Base-by-base conservation (phyloP, 1,284 basidiomycete genomes). In the Tremellales sp. region DNA sequence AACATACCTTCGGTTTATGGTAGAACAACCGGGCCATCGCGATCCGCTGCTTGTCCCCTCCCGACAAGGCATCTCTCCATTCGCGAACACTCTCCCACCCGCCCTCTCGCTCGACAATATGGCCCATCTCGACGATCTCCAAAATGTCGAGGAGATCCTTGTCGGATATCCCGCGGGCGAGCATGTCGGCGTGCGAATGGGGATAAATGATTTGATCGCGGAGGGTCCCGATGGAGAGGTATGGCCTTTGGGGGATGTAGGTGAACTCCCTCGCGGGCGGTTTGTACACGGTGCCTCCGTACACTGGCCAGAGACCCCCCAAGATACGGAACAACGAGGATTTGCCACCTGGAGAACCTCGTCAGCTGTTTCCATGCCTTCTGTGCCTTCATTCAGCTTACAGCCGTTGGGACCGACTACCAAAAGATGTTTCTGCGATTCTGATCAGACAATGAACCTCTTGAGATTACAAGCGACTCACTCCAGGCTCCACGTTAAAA, bases 1-100 rank as follows among this genome's bases (percentile, higher is more conserved):
- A 0, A 44, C 65, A 51, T 43, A 84, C 89, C 78, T 91, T 92
- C 16, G 94, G 94, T 55, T 80, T 78, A 70, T 98, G 94, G 73
- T 97, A 98, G 73, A 97, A 98, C 56, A 98, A 71, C 52, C 94
- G 77, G 5, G 92, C 93, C 91, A 95, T 97, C 0, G 94, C 94
- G 53, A 98, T 87, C 70, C 94, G 62, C 66, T 80, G 78, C 65
- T 79, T 79, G 62, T 79, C 78, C 6, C 77, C 77, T 2, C 69
- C 93, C 57, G 86, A 90, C 27, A 98, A 75, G 1, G 88, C 83
- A 69, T 95, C 92, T 51, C 89, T 79, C 94, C 94, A 98, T 63
- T 97, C 94, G 45, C 85, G 79, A 26, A 81, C 79, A 1, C 79
- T 77, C 61, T 90, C 86, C 92, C 92, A 97, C 13, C 94, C 94